Evolutionary conservation across 2,329 filamentous ascomycete species (phyloP).

Genomic region (Ophiostoma sp.): DNA sequence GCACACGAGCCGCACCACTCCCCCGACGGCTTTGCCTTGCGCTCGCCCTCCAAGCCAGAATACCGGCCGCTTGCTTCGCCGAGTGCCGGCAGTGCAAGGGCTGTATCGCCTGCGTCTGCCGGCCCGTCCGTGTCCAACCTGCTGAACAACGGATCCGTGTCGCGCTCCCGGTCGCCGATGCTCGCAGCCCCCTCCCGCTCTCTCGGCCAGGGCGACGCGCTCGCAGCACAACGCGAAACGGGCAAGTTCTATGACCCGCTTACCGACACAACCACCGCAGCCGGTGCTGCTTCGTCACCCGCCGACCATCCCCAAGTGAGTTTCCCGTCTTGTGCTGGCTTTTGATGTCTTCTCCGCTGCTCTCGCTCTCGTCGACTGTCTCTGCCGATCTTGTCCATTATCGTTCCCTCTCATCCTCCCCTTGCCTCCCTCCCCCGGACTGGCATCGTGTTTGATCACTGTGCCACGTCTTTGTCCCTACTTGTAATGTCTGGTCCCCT

Average conservation of each 20-base stretch:
- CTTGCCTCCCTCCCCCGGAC: neutral
- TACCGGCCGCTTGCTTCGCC: constrained; percentile 29
- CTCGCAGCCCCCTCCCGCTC: neutral
- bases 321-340: constrained; percentile 19
- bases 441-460: neutral
- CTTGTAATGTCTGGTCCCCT: neutral
- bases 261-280: constrained; percentile 40
- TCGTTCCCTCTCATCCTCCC: neutral
- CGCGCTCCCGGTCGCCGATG: constrained; percentile 24
- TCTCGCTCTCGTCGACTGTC: constrained; percentile 11
- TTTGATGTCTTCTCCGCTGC: constrained; percentile 21
- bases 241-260: constrained; percentile 51
- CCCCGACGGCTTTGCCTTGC: constrained; percentile 43
- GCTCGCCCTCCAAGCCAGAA: constrained; percentile 45
- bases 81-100: constrained; percentile 17
- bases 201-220: too few species aligned
- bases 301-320: constrained; percentile 41
- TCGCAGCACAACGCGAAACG: constrained; percentile 14
- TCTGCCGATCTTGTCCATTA: neutral
- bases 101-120: constrained; percentile 31
- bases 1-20: constrained; percentile 22
- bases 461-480: neutral
- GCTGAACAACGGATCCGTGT: constrained; percentile 28
- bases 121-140: constrained; percentile 20
- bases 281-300: constrained; percentile 22